These are phyloP conservation scores for Brassica incana DNA, from an alignment of 345 rosid genomes.

Conservation along the genomic window DNA sequence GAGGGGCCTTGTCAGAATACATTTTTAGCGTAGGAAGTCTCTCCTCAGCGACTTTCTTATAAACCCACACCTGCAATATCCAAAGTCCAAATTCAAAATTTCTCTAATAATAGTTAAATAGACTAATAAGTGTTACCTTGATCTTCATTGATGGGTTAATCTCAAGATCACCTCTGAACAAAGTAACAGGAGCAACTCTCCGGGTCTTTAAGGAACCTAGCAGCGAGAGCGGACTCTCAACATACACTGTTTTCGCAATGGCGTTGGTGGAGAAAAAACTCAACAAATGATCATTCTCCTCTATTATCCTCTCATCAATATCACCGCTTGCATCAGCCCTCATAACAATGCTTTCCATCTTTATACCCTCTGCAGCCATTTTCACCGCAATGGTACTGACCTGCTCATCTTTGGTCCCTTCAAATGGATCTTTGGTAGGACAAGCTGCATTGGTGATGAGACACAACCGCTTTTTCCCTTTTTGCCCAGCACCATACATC, in stretches of 20 bases:
- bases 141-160: constrained; percentile 67
- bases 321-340: constrained; percentile 43
- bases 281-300: constrained; percentile 76
- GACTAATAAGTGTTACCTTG: constrained; percentile 47
- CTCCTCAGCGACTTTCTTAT: constrained; percentile 90
- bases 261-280: constrained; percentile 61
- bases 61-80: constrained; percentile 80
- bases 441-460: constrained; percentile 71
- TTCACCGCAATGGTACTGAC: constrained; percentile 63
- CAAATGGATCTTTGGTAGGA: constrained; percentile 72
- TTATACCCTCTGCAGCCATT: constrained; percentile 67
- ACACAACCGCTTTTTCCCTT: constrained; percentile 82
- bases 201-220: constrained; percentile 81
- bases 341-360: constrained; percentile 68
- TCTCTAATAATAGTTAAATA: background rate
- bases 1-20: constrained; percentile 87
- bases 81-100: background rate
- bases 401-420: constrained; percentile 85
- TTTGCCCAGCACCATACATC: constrained; percentile 53
- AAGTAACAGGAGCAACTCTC: constrained; percentile 67
- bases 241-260: constrained; percentile 53
- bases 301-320: constrained; percentile 46
- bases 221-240: constrained; percentile 72
- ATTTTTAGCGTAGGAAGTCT: constrained; percentile 82
- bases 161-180: constrained; percentile 90